Evolutionary conservation across 1,284 basidiomycete species (phyloP).

Genomic region (Trichosporon sp.): DNA sequence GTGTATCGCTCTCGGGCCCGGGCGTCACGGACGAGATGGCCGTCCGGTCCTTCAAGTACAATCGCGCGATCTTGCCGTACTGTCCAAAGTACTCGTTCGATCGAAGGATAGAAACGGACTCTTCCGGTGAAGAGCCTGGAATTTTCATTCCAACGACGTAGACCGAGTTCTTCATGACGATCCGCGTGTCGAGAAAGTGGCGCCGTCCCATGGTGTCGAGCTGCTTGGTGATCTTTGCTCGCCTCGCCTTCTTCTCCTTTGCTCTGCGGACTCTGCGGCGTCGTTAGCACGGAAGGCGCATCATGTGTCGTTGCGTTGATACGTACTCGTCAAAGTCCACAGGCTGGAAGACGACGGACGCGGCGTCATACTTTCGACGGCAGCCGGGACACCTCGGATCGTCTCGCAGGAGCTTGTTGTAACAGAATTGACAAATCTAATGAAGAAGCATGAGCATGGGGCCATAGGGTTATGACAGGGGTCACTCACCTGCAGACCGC

Average conservation of each 20-base stretch:
- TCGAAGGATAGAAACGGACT: constrained; percentile 90
- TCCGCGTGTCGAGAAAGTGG: constrained; percentile 86
- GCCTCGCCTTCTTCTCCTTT: constrained; percentile 91
- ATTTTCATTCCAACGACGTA: constrained; percentile 84
- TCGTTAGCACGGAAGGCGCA: constrained; percentile 11
- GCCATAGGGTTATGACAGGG: constrained; percentile 10
- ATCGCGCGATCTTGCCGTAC: constrained; percentile 96
- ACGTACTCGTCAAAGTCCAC: constrained; percentile 93
- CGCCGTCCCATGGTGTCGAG: constrained; percentile 81
- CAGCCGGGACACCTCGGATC: constrained; percentile 98
- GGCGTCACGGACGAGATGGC: constrained; percentile 51
- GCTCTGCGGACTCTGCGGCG: constrained; percentile 78
- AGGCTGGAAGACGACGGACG: constrained; percentile 90
- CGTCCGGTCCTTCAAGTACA: constrained; percentile 85
- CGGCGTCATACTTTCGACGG: constrained; percentile 86
- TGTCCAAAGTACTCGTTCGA: constrained; percentile 98
- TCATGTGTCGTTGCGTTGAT: not conserved
- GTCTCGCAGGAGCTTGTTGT: constrained; percentile 96
- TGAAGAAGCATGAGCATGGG: constrained; percentile 11
- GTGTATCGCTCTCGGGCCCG: constrained; percentile 49
- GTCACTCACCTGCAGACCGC: constrained; percentile 83
- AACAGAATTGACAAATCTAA: constrained; percentile 98
- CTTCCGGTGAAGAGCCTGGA: constrained; percentile 78
- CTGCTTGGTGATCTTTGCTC: constrained; percentile 94
- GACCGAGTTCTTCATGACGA: constrained; percentile 94